A percentile compares a stretch with the other conserved stretches of the same genome.
These are phyloP conservation scores for Pythium brassicae DNA, from an alignment of 352 stramenopile species.

Conservation along the genomic window DNA sequence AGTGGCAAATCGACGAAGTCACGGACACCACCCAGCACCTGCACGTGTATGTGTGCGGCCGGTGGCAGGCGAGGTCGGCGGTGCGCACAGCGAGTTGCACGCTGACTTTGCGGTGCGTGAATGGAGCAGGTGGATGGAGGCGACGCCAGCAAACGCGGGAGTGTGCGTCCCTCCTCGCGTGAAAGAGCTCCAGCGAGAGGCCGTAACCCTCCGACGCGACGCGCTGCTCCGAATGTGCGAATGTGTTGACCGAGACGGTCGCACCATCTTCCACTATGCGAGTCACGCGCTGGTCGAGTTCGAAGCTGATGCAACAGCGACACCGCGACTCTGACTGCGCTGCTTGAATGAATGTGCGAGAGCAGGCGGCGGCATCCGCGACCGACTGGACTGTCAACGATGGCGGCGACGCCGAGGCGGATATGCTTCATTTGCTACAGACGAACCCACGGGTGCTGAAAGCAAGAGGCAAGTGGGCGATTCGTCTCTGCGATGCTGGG, in stretches of 20 bases:
- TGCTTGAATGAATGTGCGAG: neutral
- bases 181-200: conserved; percentile 32
- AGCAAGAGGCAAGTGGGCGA: conserved; percentile 15
- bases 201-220: conserved; percentile 15
- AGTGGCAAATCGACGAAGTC: conserved; percentile 21
- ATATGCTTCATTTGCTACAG: conserved; percentile 25
- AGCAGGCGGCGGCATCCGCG: conserved; percentile 15
- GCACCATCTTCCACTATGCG: conserved; percentile 65
- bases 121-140: conserved; percentile 12
- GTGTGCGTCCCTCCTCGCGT: conserved; percentile 38
- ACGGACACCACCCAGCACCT: conserved; percentile 29
- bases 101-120: neutral
- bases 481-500: neutral
- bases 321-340: neutral
- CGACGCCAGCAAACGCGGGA: conserved; percentile 5
- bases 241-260: conserved; percentile 25
- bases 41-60: conserved; percentile 14
- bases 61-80: neutral
- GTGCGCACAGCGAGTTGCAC: neutral
- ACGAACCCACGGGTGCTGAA: conserved; percentile 18
- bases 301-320: no score
- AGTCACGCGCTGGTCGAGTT: conserved; percentile 6
- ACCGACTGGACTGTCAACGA: conserved; percentile 10
- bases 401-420: conserved; percentile 16
- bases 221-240: conserved; percentile 31